phyloP scores from a whole-genome alignment of 192 early-diverging fungal genomes.

The Coemansia sp. region DNA sequence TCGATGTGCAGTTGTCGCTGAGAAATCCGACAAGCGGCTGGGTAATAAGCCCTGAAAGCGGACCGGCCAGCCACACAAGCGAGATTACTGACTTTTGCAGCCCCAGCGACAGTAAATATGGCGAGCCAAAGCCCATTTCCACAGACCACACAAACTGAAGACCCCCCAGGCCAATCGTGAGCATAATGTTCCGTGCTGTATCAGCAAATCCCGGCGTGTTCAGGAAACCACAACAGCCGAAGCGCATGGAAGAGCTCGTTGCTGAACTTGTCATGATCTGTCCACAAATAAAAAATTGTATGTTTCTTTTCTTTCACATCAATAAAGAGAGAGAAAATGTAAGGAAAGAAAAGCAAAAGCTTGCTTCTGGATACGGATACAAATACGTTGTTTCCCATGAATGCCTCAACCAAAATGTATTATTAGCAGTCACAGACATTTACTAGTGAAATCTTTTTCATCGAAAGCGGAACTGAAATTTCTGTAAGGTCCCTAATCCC shows the following conservation, averaged over 20 bases:
- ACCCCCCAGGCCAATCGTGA: conserved; percentile 52
- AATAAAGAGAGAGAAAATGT: background rate
- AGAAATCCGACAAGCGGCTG: conserved; percentile 84
- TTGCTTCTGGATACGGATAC: background rate
- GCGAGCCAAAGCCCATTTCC: conserved; percentile 69
- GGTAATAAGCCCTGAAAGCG: conserved; percentile 74
- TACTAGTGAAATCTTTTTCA: background rate
- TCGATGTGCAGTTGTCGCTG: conserved; percentile 72
- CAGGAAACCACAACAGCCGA: background rate
- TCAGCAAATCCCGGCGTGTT: conserved; percentile 7
- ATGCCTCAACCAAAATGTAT: background rate
- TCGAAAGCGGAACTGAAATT: background rate
- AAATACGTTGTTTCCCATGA: background rate
- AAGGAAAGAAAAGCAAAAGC: background rate
- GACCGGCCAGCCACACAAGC: conserved; percentile 93
- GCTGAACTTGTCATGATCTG: background rate
- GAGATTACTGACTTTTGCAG: conserved; percentile 81
- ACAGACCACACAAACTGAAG: conserved; percentile 57
- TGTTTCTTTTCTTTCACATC: too few species aligned
- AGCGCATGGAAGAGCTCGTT: background rate
- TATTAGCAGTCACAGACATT: background rate
- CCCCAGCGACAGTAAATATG: conserved; percentile 80
- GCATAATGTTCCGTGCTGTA: conserved; percentile 28
- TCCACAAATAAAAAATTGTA: too few species aligned
- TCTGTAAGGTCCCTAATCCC: background rate